Conservation (phyloP, 2,329 filamentous ascomycete species). For the Microcera coccophila region DNA sequence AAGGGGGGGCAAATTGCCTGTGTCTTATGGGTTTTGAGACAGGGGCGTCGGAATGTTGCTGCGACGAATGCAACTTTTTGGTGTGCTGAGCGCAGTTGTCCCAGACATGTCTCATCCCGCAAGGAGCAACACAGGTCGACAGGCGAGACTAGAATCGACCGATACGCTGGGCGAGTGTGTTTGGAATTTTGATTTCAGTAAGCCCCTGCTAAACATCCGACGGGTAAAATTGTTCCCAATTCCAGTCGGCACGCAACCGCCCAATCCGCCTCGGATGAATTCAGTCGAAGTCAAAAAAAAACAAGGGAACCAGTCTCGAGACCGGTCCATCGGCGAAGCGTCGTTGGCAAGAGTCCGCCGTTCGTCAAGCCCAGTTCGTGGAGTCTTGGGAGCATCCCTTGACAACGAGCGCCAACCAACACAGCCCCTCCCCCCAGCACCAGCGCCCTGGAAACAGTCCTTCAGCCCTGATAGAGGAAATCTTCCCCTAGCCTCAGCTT, state of each 20-base stretch:
- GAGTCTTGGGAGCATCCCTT: neutral
- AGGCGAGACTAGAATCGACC: neutral
- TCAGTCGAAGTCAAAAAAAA: constrained; percentile 1
- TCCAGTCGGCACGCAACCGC: constrained; percentile 13
- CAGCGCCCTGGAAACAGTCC: neutral
- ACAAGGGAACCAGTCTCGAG: neutral
- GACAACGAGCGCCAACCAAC: neutral
- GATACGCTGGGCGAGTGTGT: neutral
- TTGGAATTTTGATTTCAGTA: constrained; percentile 12
- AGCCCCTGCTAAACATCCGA: constrained; percentile 1
- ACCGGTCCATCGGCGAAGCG: neutral
- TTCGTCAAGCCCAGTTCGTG: neutral
- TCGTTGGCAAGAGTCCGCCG: neutral
- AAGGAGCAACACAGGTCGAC: neutral
- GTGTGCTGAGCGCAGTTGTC: constrained; percentile 11
- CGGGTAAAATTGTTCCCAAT: constrained; percentile 19
- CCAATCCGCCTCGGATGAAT: neutral
- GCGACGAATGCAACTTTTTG: constrained; percentile 20
- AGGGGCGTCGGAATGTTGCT: constrained; percentile 12
- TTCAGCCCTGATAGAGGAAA: neutral
- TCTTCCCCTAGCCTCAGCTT: neutral
- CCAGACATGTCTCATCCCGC: constrained; percentile 24
- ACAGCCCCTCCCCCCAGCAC: neutral
- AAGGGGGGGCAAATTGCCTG: constrained; percentile 4
- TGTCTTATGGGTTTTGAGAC: constrained; percentile 20